Conservation (phyloP, 2,329 filamentous ascomycete species). For the Alternaria consortialis region DNA sequence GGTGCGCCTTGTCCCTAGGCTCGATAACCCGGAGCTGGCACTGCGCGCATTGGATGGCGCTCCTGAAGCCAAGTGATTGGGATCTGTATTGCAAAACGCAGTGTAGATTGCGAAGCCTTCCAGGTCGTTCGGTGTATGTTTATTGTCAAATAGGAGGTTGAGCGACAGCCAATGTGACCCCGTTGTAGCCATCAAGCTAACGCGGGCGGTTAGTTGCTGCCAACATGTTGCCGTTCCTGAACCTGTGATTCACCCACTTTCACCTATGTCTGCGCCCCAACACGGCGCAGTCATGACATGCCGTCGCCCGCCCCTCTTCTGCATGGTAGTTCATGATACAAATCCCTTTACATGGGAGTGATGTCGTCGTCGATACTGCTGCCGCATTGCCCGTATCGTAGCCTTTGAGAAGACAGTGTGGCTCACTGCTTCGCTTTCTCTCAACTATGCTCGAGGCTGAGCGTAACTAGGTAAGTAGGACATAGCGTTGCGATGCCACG, state of each 20-base stretch:
- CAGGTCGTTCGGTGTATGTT: neutral
- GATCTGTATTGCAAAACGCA: neutral
- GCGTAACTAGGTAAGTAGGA: slow-evolving; percentile 3
- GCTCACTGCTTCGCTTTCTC: neutral
- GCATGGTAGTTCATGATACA: neutral
- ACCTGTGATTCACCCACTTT: neutral
- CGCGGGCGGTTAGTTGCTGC: neutral
- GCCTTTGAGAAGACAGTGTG: neutral
- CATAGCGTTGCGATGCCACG: neutral
- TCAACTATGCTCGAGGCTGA: slow-evolving; percentile 19
- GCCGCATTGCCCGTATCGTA: neutral
- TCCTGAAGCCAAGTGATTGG: neutral
- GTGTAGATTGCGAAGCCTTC: neutral
- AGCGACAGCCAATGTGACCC: neutral
- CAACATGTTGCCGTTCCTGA: neutral
- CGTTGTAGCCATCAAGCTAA: neutral
- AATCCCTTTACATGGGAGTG: neutral
- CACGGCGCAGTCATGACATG: neutral
- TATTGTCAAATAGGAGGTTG: neutral
- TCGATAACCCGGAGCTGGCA: neutral
- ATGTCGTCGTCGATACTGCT: neutral
- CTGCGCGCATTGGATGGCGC: neutral
- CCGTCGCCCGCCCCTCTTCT: neutral
- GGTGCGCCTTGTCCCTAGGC: neutral
- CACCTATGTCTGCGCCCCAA: slow-evolving; percentile 1